Evolutionary conservation across 805 yeast genomes (phyloP).

Genomic region (Cyberlindnera maclurae): DNA sequence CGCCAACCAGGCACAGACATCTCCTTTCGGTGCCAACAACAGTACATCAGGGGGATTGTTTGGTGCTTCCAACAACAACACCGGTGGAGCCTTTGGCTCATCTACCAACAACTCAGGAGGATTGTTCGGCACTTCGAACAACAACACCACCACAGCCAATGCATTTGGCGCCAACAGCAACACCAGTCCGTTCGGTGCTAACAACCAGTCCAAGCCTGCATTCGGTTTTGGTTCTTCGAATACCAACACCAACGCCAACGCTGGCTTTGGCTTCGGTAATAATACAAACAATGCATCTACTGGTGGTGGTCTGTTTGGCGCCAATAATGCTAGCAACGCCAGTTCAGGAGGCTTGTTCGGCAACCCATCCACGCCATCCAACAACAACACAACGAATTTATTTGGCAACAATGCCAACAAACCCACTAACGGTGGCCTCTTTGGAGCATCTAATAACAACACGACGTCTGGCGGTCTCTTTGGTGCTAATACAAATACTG

Average conservation of each 20-base stretch:
- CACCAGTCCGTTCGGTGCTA: slow-evolving; percentile 8
- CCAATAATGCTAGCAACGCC: slow-evolving; percentile 14
- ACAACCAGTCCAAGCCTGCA: slow-evolving; percentile 7
- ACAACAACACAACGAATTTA: slow-evolving; percentile 23
- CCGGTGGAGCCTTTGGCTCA: slow-evolving; percentile 8
- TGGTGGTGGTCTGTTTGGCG: slow-evolving; percentile 37
- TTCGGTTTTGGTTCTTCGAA: slow-evolving; percentile 22
- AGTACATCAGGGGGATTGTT: slow-evolving; percentile 3
- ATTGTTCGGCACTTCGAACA: slow-evolving; percentile 5
- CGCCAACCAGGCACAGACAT: slow-evolving; percentile 1
- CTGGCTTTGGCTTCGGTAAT: slow-evolving; percentile 18
- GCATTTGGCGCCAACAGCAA: slow-evolving; percentile 10
- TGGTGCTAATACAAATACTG: slow-evolving; percentile 26
- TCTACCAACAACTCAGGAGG: slow-evolving; percentile 20
- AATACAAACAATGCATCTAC: slow-evolving; percentile 18
- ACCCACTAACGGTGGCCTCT: slow-evolving; percentile 13
- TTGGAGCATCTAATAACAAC: slow-evolving; percentile 9
- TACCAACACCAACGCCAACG: slow-evolving; percentile 2
- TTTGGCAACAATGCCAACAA: slow-evolving; percentile 15
- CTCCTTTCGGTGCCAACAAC: slow-evolving; percentile 8
- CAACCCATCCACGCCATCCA: slow-evolving; percentile 21
- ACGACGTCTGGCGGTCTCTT: slow-evolving; percentile 31
- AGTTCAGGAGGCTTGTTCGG: slow-evolving; percentile 35
- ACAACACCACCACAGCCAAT: slow-evolving; percentile 1
- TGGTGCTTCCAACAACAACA: slow-evolving; percentile 12